phyloP scores from a whole-genome alignment of 345 rosid genomes.

The Diplotaxis tenuifolia region DNA sequence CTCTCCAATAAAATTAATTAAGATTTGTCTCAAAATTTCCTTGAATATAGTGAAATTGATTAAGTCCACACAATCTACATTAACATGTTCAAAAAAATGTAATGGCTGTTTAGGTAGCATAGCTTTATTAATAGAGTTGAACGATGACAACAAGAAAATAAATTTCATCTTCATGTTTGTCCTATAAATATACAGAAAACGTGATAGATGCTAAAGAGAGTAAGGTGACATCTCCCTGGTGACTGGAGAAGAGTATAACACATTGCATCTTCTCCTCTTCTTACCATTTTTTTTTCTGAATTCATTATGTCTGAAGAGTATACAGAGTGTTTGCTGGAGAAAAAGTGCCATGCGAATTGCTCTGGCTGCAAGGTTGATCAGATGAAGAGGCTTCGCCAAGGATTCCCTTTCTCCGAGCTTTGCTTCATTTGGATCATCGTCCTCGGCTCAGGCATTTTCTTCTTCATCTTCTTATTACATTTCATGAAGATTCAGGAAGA shows the following conservation, averaged over 20 bases:
- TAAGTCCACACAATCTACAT: background rate
- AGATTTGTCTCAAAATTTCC: too few species aligned
- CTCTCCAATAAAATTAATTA: too few species aligned
- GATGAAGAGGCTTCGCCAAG: constrained; percentile 46
- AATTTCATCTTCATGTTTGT: background rate
- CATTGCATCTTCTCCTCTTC: background rate
- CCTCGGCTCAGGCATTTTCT: constrained; percentile 53
- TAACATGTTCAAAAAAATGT: background rate
- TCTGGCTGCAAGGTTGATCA: constrained; percentile 81
- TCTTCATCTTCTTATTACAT: background rate
- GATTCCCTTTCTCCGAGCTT: constrained; percentile 62
- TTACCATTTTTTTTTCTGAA: background rate
- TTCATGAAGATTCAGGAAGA: background rate
- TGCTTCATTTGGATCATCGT: constrained; percentile 69
- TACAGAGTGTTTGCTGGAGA: constrained; percentile 50
- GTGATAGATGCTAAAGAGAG: background rate
- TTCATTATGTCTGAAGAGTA: constrained; percentile 38
- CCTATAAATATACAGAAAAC: background rate
- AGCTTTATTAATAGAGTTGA: background rate
- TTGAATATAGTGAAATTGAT: background rate
- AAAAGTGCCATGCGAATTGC: constrained; percentile 61
- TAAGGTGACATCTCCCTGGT: background rate
- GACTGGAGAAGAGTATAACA: background rate
- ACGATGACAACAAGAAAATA: background rate
- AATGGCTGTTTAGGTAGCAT: background rate